Base-by-base conservation (phyloP, 306 rosid genomes). In the Cucurbita moschata region DNA sequence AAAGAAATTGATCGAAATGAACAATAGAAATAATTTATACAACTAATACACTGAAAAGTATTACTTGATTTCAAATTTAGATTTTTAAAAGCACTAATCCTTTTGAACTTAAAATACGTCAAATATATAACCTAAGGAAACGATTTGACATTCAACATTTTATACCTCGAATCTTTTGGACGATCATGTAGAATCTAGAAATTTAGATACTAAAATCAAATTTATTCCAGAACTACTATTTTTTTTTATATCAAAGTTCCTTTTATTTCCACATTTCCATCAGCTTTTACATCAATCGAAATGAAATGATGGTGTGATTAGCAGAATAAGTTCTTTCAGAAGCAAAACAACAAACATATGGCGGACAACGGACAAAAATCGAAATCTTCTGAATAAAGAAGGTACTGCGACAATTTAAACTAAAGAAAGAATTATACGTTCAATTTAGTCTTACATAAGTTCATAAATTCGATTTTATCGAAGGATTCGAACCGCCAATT, bases 271-370 rank as follows among this genome's bases (percentile, higher is more conserved):
- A 66, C 15, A 6, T 42, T 65, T 10, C 5, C 2, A 66, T 6
- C 6, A 43, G 5, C 35, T 43, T 66, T 18, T 43, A 38, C 53
- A 66, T 18, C 10, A 12, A 42, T 52, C 56, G 19, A 16, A 44
- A 6, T 5, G 18, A 69, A 70, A 70, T 50, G n/a, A 47, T 16
- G 51, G 15, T 37, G 13, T 49, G 59, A 26, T 16, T 23, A 26
- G 23, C 26, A 5, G 26, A 50, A 50, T 16, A 52, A 16, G 18
- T 71, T 59, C 55, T 61, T 60, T 59, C 6, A 50, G 72, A 79
- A 69, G 44, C 80, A 72, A 81, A 82, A 62, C 77, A 4, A 63
- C 87, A 64, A 84, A 84, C 85, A 81, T 7, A 7, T 77, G 81
- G 82, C 64, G 80, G 57, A 69, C 76, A 58, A 12, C 0, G 19